A percentile compares a stretch with the other conserved stretches of the same genome.
phyloP scores from a whole-genome alignment of 441 rosid species.

The Populus hybrid region DNA sequence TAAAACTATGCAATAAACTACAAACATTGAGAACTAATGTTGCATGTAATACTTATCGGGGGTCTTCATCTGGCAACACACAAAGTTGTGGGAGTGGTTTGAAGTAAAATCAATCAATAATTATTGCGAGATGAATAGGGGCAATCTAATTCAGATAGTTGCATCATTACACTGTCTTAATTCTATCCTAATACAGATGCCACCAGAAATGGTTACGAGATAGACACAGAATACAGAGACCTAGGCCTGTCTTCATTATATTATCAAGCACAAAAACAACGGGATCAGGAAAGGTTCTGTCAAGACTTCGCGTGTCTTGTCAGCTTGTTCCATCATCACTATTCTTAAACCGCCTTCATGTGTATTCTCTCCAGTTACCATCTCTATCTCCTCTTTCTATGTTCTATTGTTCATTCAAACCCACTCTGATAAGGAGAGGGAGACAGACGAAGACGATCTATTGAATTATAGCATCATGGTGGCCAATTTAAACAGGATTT shows the following conservation, averaged over 20 bases:
- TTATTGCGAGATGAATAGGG: background rate
- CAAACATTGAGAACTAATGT: background rate
- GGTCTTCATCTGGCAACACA: background rate
- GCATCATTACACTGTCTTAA: background rate
- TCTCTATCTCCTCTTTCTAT: background rate
- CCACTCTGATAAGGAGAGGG: conserved; percentile 8
- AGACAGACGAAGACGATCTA: conserved; percentile 5
- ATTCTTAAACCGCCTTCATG: no score
- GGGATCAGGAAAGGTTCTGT: background rate
- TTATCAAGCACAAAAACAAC: background rate
- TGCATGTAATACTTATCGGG: background rate
- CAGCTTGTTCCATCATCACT: background rate
- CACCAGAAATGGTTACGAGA: no score
- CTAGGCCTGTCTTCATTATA: no score
- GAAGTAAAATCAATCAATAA: background rate
- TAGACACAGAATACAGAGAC: background rate
- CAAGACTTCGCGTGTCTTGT: background rate
- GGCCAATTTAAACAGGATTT: conserved; percentile 26
- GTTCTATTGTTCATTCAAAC: background rate
- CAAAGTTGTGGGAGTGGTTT: background rate
- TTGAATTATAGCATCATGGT: conserved; percentile 15
- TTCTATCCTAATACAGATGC: no score
- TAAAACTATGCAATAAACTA: no score
- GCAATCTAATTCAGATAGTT: background rate
- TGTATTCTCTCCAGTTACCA: background rate